A percentile compares a stretch with the other conserved stretches of the same genome.
phyloP scores from a whole-genome alignment of 768 basidiomycete species.

The Mycena latifolia region DNA sequence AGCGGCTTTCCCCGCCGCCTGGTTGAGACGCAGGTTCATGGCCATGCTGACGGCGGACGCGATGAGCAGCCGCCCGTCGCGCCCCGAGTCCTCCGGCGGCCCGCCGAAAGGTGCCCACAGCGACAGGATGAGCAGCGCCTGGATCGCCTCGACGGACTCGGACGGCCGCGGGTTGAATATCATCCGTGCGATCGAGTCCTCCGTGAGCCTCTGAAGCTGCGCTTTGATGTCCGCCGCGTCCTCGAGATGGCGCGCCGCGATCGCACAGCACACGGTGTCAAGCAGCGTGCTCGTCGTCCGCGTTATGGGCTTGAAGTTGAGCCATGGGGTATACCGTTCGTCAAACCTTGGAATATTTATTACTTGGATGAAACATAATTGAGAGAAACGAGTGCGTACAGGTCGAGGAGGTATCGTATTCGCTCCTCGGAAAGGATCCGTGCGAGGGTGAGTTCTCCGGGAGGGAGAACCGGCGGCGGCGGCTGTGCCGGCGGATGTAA shows the following conservation, averaged over 20 bases:
- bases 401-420: constrained; percentile 45
- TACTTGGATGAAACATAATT: constrained; percentile 43
- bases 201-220: constrained; percentile 45
- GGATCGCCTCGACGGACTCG: constrained; percentile 49
- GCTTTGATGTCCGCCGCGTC: constrained; percentile 37
- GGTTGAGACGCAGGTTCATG: constrained; percentile 53
- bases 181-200: constrained; percentile 51
- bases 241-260: constrained; percentile 56
- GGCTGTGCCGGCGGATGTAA: constrained; percentile 13
- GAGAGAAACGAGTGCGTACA: constrained; percentile 47
- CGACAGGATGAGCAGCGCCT: constrained; percentile 53
- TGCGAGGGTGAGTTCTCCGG: constrained; percentile 42
- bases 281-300: constrained; percentile 45
- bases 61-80: constrained; percentile 53
- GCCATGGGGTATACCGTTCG: constrained; percentile 56
- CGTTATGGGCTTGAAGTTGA: constrained; percentile 50
- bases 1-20: constrained; percentile 41
- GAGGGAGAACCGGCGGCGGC: constrained; percentile 39
- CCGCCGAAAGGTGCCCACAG: constrained; percentile 49
- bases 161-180: constrained; percentile 55
- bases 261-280: constrained; percentile 54
- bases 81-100: constrained; percentile 23
- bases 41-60: constrained; percentile 59
- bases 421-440: constrained; percentile 48
- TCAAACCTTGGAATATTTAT: constrained; percentile 53